phyloP scores from a whole-genome alignment of 148 eudicot genomes.

The Chenopodium quinoa region DNA sequence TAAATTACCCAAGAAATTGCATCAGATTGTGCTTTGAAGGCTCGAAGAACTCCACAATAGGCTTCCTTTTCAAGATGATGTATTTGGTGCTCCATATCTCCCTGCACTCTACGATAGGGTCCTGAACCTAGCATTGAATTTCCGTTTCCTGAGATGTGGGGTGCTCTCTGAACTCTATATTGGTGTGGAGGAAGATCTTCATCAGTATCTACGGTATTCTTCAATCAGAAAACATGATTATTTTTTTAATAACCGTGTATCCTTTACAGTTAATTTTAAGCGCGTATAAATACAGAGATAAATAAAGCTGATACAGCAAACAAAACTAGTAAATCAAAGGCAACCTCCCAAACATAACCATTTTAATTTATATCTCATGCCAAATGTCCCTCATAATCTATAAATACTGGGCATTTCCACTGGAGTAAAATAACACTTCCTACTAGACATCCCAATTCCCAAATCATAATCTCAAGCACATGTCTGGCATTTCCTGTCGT shows the following conservation, averaged over 20 bases:
- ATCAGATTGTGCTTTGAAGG: slow-evolving; percentile 95
- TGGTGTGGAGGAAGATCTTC: slow-evolving; percentile 48
- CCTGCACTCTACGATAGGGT: slow-evolving; percentile 43
- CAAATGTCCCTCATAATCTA: neutral
- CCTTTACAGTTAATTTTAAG: too few species aligned
- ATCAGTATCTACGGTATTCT: slow-evolving; percentile 44
- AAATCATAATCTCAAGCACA: neutral
- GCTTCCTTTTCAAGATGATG: slow-evolving; percentile 94
- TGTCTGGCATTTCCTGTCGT: neutral
- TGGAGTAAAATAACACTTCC: too few species aligned
- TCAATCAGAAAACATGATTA: slow-evolving; percentile 27
- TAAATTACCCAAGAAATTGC: slow-evolving; percentile 84
- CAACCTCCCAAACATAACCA: neutral
- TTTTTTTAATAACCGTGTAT: neutral
- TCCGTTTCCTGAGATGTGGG: slow-evolving; percentile 38
- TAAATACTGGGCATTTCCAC: neutral
- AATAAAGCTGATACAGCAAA: neutral
- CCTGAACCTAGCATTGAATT: slow-evolving; percentile 42
- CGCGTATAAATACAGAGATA: neutral
- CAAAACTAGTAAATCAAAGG: neutral
- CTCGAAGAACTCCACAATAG: slow-evolving; percentile 77
- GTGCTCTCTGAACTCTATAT: slow-evolving; percentile 39
- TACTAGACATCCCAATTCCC: neutral
- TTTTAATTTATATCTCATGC: neutral
- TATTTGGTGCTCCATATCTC: slow-evolving; percentile 81